These are phyloP conservation scores for Allantophomopsis cytisporea DNA, from an alignment of 2,329 filamentous ascomycete genomes.

Conservation along the genomic window DNA sequence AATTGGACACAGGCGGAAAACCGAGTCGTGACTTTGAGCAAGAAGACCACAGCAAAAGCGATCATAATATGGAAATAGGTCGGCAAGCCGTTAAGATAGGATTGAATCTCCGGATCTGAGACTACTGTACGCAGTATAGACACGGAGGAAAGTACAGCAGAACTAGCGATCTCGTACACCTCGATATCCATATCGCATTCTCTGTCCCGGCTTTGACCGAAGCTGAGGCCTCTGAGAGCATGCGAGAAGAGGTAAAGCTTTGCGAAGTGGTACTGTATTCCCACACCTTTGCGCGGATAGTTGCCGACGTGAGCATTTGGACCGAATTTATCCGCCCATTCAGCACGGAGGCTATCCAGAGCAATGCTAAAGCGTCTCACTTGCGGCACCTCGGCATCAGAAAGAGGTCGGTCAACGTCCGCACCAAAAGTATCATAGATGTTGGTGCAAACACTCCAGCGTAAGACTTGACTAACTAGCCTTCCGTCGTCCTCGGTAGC, in stretches of 20 bases:
- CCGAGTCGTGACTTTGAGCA: constrained; percentile 18
- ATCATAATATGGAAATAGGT: constrained; percentile 21
- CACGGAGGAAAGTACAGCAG: constrained; percentile 3
- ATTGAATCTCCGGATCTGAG: constrained; percentile 16
- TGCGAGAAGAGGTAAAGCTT: constrained; percentile 23
- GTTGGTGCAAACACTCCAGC: constrained; percentile 46
- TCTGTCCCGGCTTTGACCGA: too few relatives aligned
- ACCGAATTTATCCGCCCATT: constrained; percentile 22
- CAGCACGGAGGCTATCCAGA: constrained; percentile 21
- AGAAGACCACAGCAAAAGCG: constrained; percentile 18
- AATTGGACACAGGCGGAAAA: constrained; percentile 16
- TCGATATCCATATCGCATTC: too few relatives aligned
- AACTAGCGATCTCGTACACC: background rate
- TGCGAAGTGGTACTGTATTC: constrained; percentile 18
- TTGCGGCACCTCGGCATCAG: constrained; percentile 21
- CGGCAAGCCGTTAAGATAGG: constrained; percentile 16
- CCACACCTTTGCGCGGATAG: constrained; percentile 14
- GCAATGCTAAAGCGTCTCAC: constrained; percentile 22
- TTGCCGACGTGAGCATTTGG: constrained; percentile 7
- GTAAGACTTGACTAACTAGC: constrained; percentile 42
- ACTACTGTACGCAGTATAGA: constrained; percentile 15
- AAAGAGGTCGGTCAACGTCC: constrained; percentile 34
- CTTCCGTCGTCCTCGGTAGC: constrained; percentile 39
- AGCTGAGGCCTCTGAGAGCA: constrained; percentile 10
- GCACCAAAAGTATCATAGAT: constrained; percentile 43